These are phyloP conservation scores for Rhododendron molle DNA, from an alignment of 148 eudicot genomes.

Conservation along the genomic window DNA sequence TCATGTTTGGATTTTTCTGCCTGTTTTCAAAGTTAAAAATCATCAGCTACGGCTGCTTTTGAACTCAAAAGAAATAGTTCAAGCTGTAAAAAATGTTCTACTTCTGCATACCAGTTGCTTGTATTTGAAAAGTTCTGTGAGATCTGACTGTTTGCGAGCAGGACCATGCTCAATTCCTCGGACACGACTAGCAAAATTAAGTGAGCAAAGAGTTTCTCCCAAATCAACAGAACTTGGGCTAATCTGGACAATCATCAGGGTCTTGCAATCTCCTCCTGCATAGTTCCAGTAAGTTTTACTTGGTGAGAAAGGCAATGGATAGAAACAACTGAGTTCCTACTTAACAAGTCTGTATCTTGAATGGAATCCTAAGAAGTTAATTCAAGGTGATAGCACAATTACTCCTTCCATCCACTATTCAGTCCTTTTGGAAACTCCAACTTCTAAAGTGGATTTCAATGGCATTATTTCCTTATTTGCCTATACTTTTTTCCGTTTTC, in stretches of 20 bases:
- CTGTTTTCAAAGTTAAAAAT: constrained; percentile 25
- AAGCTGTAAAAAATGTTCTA: background rate
- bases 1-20: constrained; percentile 85
- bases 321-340: background rate
- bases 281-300: background rate
- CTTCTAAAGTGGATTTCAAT: background rate
- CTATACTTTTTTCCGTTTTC: background rate
- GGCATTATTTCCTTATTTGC: background rate
- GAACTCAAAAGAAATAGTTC: background rate
- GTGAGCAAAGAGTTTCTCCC: constrained; percentile 89
- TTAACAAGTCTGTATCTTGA: background rate
- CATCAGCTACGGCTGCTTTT: background rate
- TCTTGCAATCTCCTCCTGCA: constrained; percentile 96
- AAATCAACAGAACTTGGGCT: constrained; percentile 68
- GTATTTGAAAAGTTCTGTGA: constrained; percentile 72
- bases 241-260: constrained; percentile 91
- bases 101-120: constrained; percentile 68
- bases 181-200: constrained; percentile 95
- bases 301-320: background rate
- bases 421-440: background rate
- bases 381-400: background rate
- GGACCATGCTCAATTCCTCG: constrained; percentile 92
- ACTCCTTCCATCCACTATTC: background rate
- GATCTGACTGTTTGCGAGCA: constrained; percentile 78
- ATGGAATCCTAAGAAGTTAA: background rate